phyloP scores from a whole-genome alignment of 805 yeast genomes.

The Kurtzmaniella fragi region DNA sequence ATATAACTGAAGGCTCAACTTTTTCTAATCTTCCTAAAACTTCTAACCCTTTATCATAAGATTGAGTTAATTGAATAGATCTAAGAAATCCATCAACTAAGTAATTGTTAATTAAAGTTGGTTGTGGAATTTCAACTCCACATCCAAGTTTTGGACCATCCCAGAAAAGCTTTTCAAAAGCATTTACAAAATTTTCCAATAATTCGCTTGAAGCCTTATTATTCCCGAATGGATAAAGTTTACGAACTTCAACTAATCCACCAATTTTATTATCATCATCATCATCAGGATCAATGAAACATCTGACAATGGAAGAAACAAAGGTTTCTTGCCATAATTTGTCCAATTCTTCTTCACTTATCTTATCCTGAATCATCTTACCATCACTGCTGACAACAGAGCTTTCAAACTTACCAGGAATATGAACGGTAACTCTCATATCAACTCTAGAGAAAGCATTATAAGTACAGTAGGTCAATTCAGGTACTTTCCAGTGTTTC shows the following conservation, averaged over 20 bases:
- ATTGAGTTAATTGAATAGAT: slow-evolving; percentile 60
- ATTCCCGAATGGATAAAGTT: slow-evolving; percentile 66
- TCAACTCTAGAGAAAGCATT: slow-evolving; percentile 61
- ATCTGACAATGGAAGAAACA: slow-evolving; percentile 68
- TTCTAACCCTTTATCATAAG: slow-evolving; percentile 56
- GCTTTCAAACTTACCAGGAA: slow-evolving; percentile 70
- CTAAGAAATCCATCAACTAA: slow-evolving; percentile 70
- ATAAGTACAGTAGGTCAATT: slow-evolving; percentile 63
- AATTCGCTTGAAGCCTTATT: slow-evolving; percentile 40
- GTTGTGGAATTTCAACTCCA: slow-evolving; percentile 61
- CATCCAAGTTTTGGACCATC: slow-evolving; percentile 66
- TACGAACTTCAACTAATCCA: slow-evolving; percentile 78
- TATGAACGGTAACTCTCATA: slow-evolving; percentile 64
- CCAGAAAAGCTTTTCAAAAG: slow-evolving; percentile 61
- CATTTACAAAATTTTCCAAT: slow-evolving; percentile 47
- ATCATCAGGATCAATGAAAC: slow-evolving; percentile 62
- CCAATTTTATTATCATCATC: slow-evolving; percentile 54
- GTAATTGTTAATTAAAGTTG: slow-evolving; percentile 61
- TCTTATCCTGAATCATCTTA: slow-evolving; percentile 45
- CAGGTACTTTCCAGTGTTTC: slow-evolving; percentile 65
- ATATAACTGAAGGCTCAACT: slow-evolving; percentile 52
- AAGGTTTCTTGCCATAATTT: slow-evolving; percentile 47
- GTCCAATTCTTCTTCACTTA: slow-evolving; percentile 57
- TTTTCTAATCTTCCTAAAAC: slow-evolving; percentile 49
- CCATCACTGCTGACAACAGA: slow-evolving; percentile 48